Evolutionary conservation across 768 basidiomycete species (phyloP).

Genomic region (Amanita jacksonii): DNA sequence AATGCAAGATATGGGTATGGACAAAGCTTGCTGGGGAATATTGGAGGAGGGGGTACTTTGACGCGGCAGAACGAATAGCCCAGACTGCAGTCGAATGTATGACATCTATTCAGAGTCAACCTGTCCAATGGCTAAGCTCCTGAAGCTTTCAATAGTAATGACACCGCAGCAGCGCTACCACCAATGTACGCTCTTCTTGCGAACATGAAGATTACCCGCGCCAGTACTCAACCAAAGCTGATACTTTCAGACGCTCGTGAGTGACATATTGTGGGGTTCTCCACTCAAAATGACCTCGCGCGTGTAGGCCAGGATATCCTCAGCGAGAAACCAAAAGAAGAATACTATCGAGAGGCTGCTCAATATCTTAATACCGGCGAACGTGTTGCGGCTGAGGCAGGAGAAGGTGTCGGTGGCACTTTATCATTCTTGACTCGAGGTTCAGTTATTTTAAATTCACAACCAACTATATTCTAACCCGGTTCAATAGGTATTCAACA

Average conservation of each 20-base stretch:
- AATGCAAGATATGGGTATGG: slow-evolving; percentile 70
- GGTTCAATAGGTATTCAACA: slow-evolving; percentile 60
- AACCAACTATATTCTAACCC: background rate
- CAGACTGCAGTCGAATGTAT: slow-evolving; percentile 55
- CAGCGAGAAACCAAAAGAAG: slow-evolving; percentile 53
- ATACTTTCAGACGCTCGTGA: slow-evolving; percentile 64
- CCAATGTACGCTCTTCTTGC: slow-evolving; percentile 79
- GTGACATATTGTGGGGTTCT: slow-evolving; percentile 20
- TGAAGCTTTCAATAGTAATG: slow-evolving; percentile 44
- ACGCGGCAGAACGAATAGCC: slow-evolving; percentile 71
- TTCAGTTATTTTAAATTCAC: slow-evolving; percentile 18
- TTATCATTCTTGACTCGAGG: slow-evolving; percentile 60
- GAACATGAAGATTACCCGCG: slow-evolving; percentile 73
- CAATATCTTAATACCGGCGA: slow-evolving; percentile 55
- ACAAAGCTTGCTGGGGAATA: slow-evolving; percentile 81
- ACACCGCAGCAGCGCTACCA: slow-evolving; percentile 41
- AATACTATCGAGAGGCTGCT: slow-evolving; percentile 62
- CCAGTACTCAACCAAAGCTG: slow-evolving; percentile 77
- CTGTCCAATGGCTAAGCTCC: slow-evolving; percentile 12
- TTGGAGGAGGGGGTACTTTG: slow-evolving; percentile 68
- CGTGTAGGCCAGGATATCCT: slow-evolving; percentile 56
- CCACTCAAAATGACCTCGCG: slow-evolving; percentile 3
- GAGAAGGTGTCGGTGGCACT: slow-evolving; percentile 45
- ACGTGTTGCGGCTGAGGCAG: slow-evolving; percentile 44
- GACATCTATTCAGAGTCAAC: slow-evolving; percentile 16